Conservation (phyloP, 2,329 filamentous ascomycete genomes). For the Aspergillus sp. region DNA sequence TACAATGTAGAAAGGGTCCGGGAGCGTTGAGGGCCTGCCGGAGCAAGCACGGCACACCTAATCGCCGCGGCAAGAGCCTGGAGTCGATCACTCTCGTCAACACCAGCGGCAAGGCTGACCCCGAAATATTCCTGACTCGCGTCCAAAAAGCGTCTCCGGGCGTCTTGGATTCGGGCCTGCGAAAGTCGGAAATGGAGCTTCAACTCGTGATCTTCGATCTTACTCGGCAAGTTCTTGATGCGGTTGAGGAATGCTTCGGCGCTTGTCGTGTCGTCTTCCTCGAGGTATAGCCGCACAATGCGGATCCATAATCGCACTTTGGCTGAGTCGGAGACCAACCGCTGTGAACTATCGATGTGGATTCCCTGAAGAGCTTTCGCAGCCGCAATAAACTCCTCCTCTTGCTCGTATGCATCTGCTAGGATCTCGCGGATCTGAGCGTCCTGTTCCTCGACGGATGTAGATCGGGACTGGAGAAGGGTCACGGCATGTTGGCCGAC, state of each 20-base stretch:
- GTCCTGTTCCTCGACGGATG: constrained; percentile 83
- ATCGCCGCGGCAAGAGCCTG: constrained; percentile 84
- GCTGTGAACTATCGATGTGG: constrained; percentile 84
- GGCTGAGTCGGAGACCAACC: constrained; percentile 76
- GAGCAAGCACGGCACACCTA: constrained; percentile 87
- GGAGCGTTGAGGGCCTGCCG: constrained; percentile 81
- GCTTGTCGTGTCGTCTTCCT: constrained; percentile 84
- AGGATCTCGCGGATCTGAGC: constrained; percentile 76
- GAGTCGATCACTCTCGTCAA: constrained; percentile 85
- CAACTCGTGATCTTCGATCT: constrained; percentile 70
- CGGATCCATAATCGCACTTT: constrained; percentile 87
- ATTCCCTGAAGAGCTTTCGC: constrained; percentile 79
- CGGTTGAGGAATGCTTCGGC: constrained; percentile 91
- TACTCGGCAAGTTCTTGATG: constrained; percentile 85
- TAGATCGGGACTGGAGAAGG: constrained; percentile 63
- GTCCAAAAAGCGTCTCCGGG: constrained; percentile 83
- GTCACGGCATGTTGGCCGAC: constrained; percentile 73
- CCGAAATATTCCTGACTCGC: constrained; percentile 86
- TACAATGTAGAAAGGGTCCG: constrained; percentile 80
- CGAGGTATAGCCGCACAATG: constrained; percentile 90
- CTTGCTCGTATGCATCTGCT: constrained; percentile 76
- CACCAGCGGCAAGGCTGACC: constrained; percentile 72
- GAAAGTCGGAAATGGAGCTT: constrained; percentile 85
- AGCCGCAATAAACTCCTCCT: constrained; percentile 77
- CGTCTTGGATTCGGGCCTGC: constrained; percentile 89